These are phyloP conservation scores for Paragyromitra xinjiangensis DNA, from an alignment of 495 filamentous ascomycete species.

Conservation along the genomic window DNA sequence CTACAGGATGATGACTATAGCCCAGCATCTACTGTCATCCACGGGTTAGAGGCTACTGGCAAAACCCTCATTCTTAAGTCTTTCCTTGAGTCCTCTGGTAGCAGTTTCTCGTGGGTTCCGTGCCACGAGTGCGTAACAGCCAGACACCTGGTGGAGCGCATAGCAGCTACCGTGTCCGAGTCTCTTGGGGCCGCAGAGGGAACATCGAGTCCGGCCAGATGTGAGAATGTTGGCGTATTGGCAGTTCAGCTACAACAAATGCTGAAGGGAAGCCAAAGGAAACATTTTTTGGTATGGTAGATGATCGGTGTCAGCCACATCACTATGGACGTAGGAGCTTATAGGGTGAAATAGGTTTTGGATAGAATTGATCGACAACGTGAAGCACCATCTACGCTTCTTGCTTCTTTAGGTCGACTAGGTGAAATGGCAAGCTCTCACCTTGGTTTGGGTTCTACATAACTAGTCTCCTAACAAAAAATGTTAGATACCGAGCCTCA, in stretches of 20 bases:
- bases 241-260: slow-evolving; percentile 72
- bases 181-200: slow-evolving; percentile 61
- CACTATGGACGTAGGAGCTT: slow-evolving; percentile 1
- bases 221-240: slow-evolving; percentile 79
- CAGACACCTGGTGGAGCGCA: slow-evolving; percentile 82
- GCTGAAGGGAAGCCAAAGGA: slow-evolving; percentile 62
- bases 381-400: slow-evolving; percentile 78
- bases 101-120: slow-evolving; percentile 75
- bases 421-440: slow-evolving; percentile 72
- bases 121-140: slow-evolving; percentile 88
- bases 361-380: slow-evolving; percentile 91
- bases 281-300: slow-evolving; percentile 53
- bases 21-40: slow-evolving; percentile 68
- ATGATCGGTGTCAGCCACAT: neutral
- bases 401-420: slow-evolving; percentile 82
- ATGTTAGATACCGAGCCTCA: slow-evolving; percentile 78
- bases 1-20: slow-evolving; percentile 57
- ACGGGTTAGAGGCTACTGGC: slow-evolving; percentile 92
- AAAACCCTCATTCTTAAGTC: slow-evolving; percentile 76
- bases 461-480: slow-evolving; percentile 39
- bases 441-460: neutral
- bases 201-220: slow-evolving; percentile 62
- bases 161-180: slow-evolving; percentile 65
- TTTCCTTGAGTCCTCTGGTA: slow-evolving; percentile 66
- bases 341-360: slow-evolving; percentile 61